Conservation (phyloP, 176 grass and related monocot species). For the Triticum timopheevii region DNA sequence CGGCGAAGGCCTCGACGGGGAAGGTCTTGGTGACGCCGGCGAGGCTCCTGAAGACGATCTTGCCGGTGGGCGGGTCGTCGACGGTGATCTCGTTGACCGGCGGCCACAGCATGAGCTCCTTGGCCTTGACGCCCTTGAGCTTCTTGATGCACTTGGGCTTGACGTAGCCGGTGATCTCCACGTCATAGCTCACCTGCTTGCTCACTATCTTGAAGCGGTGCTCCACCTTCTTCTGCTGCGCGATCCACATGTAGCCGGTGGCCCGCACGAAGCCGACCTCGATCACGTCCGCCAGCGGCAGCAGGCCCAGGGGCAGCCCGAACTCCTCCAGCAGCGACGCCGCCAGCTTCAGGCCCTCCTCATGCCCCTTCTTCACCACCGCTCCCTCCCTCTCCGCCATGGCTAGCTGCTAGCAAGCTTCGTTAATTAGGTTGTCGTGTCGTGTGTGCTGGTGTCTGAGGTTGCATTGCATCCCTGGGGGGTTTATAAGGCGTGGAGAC, state of each 20-base stretch:
- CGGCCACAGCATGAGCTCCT: constrained; percentile 85
- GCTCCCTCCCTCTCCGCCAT: constrained; percentile 36
- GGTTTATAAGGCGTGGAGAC: constrained; percentile 9
- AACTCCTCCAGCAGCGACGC: constrained; percentile 62
- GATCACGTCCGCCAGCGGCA: constrained; percentile 51
- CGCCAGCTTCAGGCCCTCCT: constrained; percentile 29
- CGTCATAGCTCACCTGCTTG: constrained; percentile 68
- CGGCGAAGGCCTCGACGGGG: constrained; percentile 69
- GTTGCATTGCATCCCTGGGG: not conserved
- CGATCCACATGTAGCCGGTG: constrained; percentile 81
- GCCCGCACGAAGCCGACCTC: constrained; percentile 72
- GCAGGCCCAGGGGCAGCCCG: constrained; percentile 76
- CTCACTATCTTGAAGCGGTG: constrained; percentile 71
- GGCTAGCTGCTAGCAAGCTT: not conserved
- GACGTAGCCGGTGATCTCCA: constrained; percentile 57
- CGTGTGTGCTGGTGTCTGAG: not conserved
- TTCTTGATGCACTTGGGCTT: constrained; percentile 62
- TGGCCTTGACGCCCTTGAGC: constrained; percentile 77
- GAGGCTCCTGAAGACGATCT: constrained; percentile 86
- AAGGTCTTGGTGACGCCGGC: constrained; percentile 85
- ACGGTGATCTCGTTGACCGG: constrained; percentile 69
- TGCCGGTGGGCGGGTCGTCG: constrained; percentile 58
- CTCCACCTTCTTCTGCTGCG: constrained; percentile 55
- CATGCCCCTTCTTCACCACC: constrained; percentile 24
- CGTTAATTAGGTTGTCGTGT: not conserved